A percentile compares a stretch with the other conserved stretches of the same genome.
Evolutionary conservation across 2,329 filamentous ascomycete species (phyloP).

Genomic region (Epichloe sibirici): DNA sequence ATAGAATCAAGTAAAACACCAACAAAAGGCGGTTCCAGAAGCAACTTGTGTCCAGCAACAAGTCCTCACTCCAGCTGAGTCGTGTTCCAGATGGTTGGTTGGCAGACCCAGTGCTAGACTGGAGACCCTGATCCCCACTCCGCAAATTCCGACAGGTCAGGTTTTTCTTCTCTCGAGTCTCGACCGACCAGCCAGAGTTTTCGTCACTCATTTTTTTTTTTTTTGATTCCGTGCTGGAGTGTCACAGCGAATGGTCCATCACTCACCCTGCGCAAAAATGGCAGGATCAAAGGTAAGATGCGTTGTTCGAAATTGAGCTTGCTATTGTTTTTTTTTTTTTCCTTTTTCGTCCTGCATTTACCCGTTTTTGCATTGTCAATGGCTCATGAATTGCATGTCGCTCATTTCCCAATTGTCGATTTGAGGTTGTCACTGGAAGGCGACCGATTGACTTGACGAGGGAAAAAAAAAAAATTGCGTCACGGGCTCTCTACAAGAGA

Average conservation of each 20-base stretch:
- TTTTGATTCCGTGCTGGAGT: conserved; percentile 1
- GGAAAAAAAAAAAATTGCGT: not conserved
- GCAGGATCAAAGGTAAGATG: conserved; percentile 11
- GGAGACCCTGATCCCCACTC: not conserved
- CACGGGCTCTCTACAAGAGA: not conserved
- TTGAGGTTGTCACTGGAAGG: conserved; percentile 2
- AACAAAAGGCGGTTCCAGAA: not conserved
- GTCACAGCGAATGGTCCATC: not conserved
- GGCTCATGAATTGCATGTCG: not conserved
- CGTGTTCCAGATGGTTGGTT: too few relatives aligned
- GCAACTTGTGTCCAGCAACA: not conserved
- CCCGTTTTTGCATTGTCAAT: not conserved
- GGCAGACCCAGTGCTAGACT: too few relatives aligned
- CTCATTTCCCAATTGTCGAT: not conserved
- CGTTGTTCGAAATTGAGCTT: not conserved
- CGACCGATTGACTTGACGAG: not conserved
- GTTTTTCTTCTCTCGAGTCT: conserved; percentile 1
- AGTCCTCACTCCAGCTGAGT: too few relatives aligned
- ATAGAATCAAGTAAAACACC: not conserved
- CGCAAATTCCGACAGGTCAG: conserved; percentile 1
- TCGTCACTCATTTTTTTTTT: not conserved
- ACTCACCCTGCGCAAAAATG: conserved; percentile 7
- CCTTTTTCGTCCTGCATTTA: not conserved
- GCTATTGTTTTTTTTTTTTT: not conserved
- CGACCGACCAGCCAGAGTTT: not conserved